These are phyloP conservation scores for Psidium guajava DNA, from an alignment of 345 rosid genomes.

Conservation along the genomic window DNA sequence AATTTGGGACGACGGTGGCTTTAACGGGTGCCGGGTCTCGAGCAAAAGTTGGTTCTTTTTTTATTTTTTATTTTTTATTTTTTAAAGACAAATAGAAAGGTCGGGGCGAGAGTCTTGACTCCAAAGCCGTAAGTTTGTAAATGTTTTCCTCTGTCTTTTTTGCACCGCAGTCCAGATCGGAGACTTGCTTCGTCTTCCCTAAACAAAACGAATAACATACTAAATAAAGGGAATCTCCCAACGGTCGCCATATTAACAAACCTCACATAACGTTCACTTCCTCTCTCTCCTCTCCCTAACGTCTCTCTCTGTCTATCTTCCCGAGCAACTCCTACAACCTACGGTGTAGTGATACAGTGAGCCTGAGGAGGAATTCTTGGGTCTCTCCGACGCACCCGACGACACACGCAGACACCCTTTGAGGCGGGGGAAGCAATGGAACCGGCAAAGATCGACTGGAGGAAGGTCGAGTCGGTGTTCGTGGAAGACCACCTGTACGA, in stretches of 20 bases:
- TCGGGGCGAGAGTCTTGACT: no score
- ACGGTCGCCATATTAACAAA: background rate
- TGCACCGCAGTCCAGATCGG: no score
- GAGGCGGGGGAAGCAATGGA: conserved; percentile 24
- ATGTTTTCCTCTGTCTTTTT: no score
- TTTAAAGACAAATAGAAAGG: no score
- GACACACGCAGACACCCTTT: background rate
- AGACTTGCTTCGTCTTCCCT: no score
- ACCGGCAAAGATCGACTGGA: conserved; percentile 93
- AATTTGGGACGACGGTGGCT: no score
- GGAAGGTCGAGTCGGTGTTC: conserved; percentile 57
- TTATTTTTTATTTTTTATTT: no score
- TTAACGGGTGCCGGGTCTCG: no score
- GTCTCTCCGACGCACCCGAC: background rate
- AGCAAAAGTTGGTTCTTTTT: no score
- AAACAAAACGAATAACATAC: background rate
- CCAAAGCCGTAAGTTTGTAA: no score
- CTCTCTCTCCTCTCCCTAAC: background rate
- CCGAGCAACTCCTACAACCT: background rate
- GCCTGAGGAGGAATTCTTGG: background rate
- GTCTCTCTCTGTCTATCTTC: background rate
- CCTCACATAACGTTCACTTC: background rate
- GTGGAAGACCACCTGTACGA: conserved; percentile 65
- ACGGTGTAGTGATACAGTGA: background rate
- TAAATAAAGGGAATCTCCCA: background rate